Evolutionary conservation across 202 grass and related monocot species (phyloP), one percentile per base, ranked within the genome.

Genomic region (Elaeis oleifera): DNA sequence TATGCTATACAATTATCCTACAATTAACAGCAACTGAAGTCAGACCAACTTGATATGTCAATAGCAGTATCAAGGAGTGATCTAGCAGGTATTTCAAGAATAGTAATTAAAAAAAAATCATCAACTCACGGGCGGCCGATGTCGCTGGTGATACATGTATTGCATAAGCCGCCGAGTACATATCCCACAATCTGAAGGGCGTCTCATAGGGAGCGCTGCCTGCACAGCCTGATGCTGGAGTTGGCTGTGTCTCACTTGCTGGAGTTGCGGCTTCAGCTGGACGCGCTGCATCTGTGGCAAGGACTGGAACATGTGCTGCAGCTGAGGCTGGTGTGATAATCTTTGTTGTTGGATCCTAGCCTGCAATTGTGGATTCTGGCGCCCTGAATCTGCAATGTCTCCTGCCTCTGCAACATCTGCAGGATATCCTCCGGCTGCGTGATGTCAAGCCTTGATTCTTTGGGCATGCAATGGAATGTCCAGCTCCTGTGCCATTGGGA

Each of bases 1-100:
- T 94, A 94, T 70, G 75, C 75, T 73, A 99, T 94, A 24, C 80
- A 73, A 75, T 99, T 94, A 68, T 89, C 84, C 94, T 94, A 59
- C 28, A 83, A 69, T 8, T 18, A 74, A 13, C 36, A 44, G 36
- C 36, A 44, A 44, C 36, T 44, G 59, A 84, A 79, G 14, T 60
- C 0, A 25, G 4, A 74, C 59, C 81, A 31, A 76, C 70, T 53
- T 26, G 14, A 32, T 55, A 29, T 56, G 20, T 18, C 64, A 68
- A 31, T 22, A 74, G 4, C 6, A 6, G 26, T 16, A 58, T 67
- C 53, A 65, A n/a, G 31, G 17, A 20, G 7, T 22, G 8, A 39
- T 68, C 39, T 7, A 48, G 26, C 16, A 49, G 25, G 29, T 11
- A 54, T 61, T 36, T 29, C 27, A n/a, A 56, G 2, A 44, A 56